Conservation (phyloP, 306 rosid genomes). For the Elaeagnus macrophylla region DNA sequence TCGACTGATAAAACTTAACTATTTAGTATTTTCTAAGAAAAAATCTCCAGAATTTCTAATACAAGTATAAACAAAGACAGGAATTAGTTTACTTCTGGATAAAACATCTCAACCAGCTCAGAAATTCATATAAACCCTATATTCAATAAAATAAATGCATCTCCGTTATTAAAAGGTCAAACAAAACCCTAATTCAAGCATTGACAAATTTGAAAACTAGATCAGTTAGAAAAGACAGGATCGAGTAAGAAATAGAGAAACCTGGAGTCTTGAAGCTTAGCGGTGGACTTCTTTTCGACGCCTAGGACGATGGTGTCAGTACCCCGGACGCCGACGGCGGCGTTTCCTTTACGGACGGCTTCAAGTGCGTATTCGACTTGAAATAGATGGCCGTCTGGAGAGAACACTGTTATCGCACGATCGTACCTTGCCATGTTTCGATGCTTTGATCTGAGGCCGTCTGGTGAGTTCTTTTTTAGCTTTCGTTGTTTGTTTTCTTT, state of each 20-base stretch:
- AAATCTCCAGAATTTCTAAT: no score
- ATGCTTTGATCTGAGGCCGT: no score
- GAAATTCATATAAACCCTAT: background rate
- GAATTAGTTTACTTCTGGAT: no score
- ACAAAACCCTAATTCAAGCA: conserved; percentile 9
- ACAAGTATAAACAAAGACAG: no score
- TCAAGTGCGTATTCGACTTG: conserved; percentile 97
- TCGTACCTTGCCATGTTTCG: conserved; percentile 84
- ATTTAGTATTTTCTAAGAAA: no score
- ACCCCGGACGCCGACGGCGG: conserved; percentile 99
- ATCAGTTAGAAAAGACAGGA: background rate
- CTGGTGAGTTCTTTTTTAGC: no score
- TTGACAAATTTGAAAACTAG: background rate
- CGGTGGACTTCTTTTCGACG: conserved; percentile 92
- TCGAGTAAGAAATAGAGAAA: background rate
- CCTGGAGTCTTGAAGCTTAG: conserved; percentile 95
- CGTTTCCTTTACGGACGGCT: conserved; percentile 98
- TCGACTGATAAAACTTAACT: no score
- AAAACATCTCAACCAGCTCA: background rate
- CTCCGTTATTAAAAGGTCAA: background rate
- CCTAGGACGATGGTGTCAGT: conserved; percentile 93
- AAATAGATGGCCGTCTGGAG: conserved; percentile 94
- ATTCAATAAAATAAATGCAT: background rate
- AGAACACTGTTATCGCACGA: conserved; percentile 92
- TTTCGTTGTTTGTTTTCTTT: no score